A percentile compares a stretch with the other conserved stretches of the same genome.
phyloP scores from a whole-genome alignment of 352 stramenopile species.

The Phytophthora capsici region DNA sequence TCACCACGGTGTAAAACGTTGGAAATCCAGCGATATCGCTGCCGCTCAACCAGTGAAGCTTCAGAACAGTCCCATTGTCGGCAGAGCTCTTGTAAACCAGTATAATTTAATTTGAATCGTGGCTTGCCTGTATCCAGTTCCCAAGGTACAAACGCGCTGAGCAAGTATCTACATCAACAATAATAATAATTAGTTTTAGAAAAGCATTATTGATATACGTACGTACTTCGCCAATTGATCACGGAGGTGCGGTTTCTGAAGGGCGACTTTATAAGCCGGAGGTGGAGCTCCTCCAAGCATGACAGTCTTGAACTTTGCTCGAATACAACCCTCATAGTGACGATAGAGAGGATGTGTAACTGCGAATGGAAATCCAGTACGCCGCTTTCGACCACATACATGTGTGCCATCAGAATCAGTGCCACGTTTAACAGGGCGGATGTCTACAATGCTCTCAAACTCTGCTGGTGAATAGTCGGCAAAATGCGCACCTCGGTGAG shows the following conservation, averaged over 20 bases:
- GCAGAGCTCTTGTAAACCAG: neutral
- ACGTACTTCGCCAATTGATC: neutral
- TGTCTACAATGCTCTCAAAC: conserved; percentile 9
- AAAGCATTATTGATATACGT: no score
- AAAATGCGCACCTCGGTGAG: neutral
- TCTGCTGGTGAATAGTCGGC: conserved; percentile 1
- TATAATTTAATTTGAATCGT: neutral
- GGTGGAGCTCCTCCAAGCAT: conserved; percentile 1
- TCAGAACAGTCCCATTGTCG: neutral
- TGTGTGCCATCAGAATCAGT: neutral
- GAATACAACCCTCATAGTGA: conserved; percentile 1
- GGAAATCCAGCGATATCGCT: neutral
- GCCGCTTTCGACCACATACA: neutral
- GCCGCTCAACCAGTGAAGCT: neutral
- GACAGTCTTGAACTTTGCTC: neutral
- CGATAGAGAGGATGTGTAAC: neutral
- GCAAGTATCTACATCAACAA: neutral
- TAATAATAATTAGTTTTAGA: neutral
- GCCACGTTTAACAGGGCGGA: neutral
- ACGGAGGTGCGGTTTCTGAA: no score
- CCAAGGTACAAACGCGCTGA: conserved; percentile 1
- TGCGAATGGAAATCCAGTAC: conserved; percentile 1
- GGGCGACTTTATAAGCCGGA: neutral
- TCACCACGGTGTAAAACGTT: neutral
- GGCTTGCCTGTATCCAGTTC: neutral